Evolutionary conservation across 306 rosid genomes (phyloP), one percentile per base, ranked within the genome.

Genomic region (Alnus glutinosa): DNA sequence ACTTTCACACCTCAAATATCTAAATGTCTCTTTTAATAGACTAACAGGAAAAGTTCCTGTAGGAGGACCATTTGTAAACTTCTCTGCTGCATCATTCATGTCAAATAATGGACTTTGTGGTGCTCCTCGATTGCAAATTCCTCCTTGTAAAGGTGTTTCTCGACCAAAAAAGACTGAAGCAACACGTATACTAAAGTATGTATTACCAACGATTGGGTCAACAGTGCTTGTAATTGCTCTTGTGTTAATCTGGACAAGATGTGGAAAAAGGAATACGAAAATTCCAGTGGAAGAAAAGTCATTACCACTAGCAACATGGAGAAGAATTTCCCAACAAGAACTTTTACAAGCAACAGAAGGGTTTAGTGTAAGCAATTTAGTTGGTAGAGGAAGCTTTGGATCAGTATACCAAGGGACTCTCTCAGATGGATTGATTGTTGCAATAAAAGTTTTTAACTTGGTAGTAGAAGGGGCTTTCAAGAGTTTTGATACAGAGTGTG

Each of bases 101-200:
- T 69, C 74, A 49, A 85, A 85, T 63, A 19, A 49, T 36, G 83
- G 69, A 63, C 86, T 85, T n/a, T 82, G 83, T 11, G 83, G 83
- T 9, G 52, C 64, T 30, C 67, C 77, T 47, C 50, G 18, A 57
- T 19, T 77, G 2, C 74, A 70, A 7, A 78, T 81, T 30, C 69
- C 74, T 37, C 83, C 79, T 3, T 85, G 86, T 58, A 28, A 18
- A 44, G 67, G 61, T n/a, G 54, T 9, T 61, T 14, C 32, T 55
- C 55, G 62, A 54, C n/a, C 44, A 66, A 77, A 54, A 23, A 51
- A 52, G 5, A 73, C 0, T 7, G 16, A 42, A 13, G 52, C 44
- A 34, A 5, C 19, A 30, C 1, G 30, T 23, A 48, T 83, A 7
- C n/a, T 83, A 47, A 74, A 23, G 70, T 67, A 48, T 57, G 5